A percentile compares a stretch with the other conserved stretches of the same genome.
phyloP scores from a whole-genome alignment of 805 yeast species.

The Hanseniaspora vineae region DNA sequence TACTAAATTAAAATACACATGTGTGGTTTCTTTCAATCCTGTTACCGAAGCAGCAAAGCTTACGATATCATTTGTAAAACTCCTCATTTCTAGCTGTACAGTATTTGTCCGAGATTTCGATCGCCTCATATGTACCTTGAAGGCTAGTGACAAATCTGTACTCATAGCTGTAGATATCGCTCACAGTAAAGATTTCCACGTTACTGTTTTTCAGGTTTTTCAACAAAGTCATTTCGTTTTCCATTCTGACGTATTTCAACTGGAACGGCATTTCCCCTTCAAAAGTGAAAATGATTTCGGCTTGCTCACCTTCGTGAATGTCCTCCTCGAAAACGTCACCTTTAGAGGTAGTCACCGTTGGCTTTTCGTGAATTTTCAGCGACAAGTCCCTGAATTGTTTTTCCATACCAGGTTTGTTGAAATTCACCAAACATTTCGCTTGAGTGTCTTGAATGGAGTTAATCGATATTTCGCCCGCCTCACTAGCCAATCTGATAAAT shows the following conservation, averaged over 20 bases:
- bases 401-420: conserved; percentile 27
- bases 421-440: conserved; percentile 57
- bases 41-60: too few species aligned
- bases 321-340: conserved; percentile 69
- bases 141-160: conserved; percentile 64
- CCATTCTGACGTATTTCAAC: conserved; percentile 69
- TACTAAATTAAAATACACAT: too few species aligned
- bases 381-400: conserved; percentile 23
- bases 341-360: conserved; percentile 72
- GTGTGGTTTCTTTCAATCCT: too few species aligned
- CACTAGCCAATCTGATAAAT: conserved; percentile 62
- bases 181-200: conserved; percentile 43
- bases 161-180: conserved; percentile 54
- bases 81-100: conserved; percentile 41
- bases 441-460: conserved; percentile 62
- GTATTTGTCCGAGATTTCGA: conserved; percentile 73
- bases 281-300: conserved; percentile 72
- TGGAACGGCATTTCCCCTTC: conserved; percentile 86
- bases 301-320: conserved; percentile 90
- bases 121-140: conserved; percentile 91
- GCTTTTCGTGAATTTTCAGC: conserved; percentile 39
- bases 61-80: neutral
- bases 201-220: conserved; percentile 34
- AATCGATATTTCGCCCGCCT: conserved; percentile 65
- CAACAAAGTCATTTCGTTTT: conserved; percentile 20